Percentiles rank a stretch among this genome's conserved stretches.
Evolutionary conservation across 2,329 filamentous ascomycete species (phyloP).

Genomic region (Sporothrix pseudoabietina): DNA sequence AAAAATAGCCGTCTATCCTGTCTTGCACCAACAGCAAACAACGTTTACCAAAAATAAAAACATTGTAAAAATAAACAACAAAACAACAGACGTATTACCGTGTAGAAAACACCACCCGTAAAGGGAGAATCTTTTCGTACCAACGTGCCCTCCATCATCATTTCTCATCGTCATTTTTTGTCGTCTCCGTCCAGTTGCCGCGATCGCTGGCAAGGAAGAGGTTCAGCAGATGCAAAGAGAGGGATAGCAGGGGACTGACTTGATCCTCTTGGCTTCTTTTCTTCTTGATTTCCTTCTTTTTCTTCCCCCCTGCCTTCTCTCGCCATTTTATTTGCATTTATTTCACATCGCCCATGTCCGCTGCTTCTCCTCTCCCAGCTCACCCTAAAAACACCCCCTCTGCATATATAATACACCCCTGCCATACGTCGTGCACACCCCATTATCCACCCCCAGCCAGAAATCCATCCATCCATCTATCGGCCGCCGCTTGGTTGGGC

Average conservation of each 20-base stretch:
- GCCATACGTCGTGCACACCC: constrained; percentile 1
- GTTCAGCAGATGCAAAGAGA: not conserved
- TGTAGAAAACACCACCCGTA: not conserved
- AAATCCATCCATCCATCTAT: not conserved
- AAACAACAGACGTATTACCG: no score
- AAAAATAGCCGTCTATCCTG: not conserved
- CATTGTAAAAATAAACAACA: not conserved
- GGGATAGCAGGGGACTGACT: constrained; percentile 6
- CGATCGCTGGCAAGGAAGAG: constrained; percentile 9
- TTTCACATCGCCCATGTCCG: not conserved
- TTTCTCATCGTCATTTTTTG: not conserved
- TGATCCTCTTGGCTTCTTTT: constrained; percentile 4
- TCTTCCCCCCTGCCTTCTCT: not conserved
- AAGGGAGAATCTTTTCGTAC: not conserved
- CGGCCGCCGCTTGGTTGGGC: constrained; percentile 26
- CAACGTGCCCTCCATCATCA: not conserved
- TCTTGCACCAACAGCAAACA: not conserved
- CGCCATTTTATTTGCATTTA: not conserved
- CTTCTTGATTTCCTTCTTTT: constrained; percentile 6
- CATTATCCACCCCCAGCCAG: not conserved
- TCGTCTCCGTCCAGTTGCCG: not conserved
- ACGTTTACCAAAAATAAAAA: not conserved
- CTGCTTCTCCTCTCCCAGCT: not conserved
- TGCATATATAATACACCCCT: not conserved
- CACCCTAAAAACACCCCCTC: not conserved